Percentiles rank a stretch among this genome's conserved stretches.
Conservation (phyloP, 208 protist species). For the Angomonas ambiguus region DNA sequence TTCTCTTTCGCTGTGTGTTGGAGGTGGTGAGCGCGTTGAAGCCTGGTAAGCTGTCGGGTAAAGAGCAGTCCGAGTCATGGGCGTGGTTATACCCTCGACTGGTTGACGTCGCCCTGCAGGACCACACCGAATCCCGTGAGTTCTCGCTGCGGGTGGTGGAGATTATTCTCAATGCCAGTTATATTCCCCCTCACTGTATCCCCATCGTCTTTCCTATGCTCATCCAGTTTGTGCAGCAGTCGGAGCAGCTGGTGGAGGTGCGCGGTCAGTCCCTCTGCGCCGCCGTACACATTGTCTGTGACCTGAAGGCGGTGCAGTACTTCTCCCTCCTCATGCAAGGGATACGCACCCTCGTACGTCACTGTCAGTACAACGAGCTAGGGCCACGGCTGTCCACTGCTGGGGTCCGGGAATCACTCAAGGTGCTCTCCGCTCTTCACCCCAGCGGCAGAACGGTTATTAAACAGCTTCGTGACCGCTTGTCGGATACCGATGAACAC, state of each 20-base stretch:
- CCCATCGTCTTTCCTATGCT: constrained; percentile 83
- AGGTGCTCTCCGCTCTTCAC: constrained; percentile 67
- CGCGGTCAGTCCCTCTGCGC: constrained; percentile 79
- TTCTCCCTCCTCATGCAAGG: constrained; percentile 75
- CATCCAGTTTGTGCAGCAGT: constrained; percentile 78
- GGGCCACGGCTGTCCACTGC: constrained; percentile 72
- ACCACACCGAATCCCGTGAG: constrained; percentile 78
- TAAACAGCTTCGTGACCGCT: constrained; percentile 53
- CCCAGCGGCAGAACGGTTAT: constrained; percentile 60
- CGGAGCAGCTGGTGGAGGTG: constrained; percentile 83
- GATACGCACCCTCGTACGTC: constrained; percentile 76
- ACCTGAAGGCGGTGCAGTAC: constrained; percentile 86
- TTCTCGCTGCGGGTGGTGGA: constrained; percentile 87
- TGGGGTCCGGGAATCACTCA: constrained; percentile 71
- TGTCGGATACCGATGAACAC: constrained; percentile 47
- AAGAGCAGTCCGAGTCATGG: constrained; percentile 89
- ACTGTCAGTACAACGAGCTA: constrained; percentile 81
- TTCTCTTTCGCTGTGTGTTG: constrained; percentile 77
- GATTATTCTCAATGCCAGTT: constrained; percentile 82
- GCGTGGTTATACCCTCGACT: constrained; percentile 89
- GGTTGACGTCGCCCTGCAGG: constrained; percentile 85
- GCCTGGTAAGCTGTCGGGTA: constrained; percentile 84
- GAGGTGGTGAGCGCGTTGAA: constrained; percentile 86
- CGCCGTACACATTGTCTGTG: constrained; percentile 82
- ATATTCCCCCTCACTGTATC: constrained; percentile 88